Conservation (phyloP, 768 basidiomycete species). For the Nidularia sp. region DNA sequence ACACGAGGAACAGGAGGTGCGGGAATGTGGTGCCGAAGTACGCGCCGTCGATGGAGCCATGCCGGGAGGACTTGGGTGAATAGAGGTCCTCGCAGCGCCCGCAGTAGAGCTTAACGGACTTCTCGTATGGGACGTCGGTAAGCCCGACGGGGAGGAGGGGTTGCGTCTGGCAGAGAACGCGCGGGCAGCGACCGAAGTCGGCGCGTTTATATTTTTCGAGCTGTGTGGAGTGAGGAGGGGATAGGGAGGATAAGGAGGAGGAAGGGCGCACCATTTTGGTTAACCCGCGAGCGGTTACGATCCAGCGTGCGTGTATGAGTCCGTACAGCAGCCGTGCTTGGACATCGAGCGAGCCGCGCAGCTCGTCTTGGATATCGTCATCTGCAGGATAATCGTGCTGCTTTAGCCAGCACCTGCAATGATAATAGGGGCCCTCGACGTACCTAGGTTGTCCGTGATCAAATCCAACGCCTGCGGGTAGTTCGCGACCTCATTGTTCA, state of each 20-base stretch:
- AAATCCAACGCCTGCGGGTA: constrained; percentile 92
- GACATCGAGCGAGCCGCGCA: constrained; percentile 86
- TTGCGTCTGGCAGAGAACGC: constrained; percentile 92
- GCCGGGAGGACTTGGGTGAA: constrained; percentile 93
- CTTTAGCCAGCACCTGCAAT: not conserved
- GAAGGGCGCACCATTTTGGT: constrained; percentile 78
- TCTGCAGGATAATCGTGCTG: constrained; percentile 37
- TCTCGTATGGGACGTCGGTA: constrained; percentile 96
- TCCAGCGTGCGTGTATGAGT: constrained; percentile 95
- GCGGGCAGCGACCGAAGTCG: constrained; percentile 97
- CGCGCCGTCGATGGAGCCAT: constrained; percentile 96
- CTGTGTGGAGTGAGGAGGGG: constrained; percentile 26
- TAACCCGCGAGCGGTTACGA: constrained; percentile 89
- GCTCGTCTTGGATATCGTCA: constrained; percentile 92
- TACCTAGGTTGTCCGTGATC: constrained; percentile 93
- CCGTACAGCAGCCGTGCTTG: constrained; percentile 94
- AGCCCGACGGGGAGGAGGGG: constrained; percentile 96
- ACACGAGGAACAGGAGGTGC: constrained; percentile 95
- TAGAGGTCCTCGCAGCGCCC: constrained; percentile 99
- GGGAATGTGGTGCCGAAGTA: constrained; percentile 99
- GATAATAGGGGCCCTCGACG: constrained; percentile 14
- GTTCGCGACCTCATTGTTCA: constrained; percentile 94
- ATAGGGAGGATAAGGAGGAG: not conserved
- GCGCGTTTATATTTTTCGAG: constrained; percentile 98
- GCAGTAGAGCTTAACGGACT: constrained; percentile 98